Percentiles rank a stretch among this genome's conserved stretches.
phyloP scores from a whole-genome alignment of 306 rosid species.

The Pterocarpus santalinus region DNA sequence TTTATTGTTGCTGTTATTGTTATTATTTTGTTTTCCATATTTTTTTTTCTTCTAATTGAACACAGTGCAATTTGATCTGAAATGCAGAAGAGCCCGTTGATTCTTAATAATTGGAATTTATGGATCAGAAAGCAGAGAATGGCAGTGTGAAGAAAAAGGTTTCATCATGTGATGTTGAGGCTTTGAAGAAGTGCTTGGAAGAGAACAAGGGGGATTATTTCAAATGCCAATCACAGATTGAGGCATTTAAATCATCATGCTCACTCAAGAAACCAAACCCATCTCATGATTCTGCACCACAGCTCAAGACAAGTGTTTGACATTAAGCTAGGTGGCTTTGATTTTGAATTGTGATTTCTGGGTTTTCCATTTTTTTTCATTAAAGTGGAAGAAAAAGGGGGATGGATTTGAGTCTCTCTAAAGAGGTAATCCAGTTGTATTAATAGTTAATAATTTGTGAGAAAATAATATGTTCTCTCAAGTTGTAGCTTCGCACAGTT shows the following conservation, averaged over 20 bases:
- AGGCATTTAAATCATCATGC: slow-evolving; percentile 82
- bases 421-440: slow-evolving; percentile 13
- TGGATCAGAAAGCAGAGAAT: slow-evolving; percentile 60
- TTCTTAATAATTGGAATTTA: slow-evolving; percentile 39
- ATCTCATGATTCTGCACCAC: slow-evolving; percentile 52
- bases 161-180: slow-evolving; percentile 82
- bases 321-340: slow-evolving; percentile 11
- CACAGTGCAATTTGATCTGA: slow-evolving; percentile 23
- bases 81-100: slow-evolving; percentile 38
- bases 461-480: slow-evolving; percentile 19
- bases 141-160: slow-evolving; percentile 54
- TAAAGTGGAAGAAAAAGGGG: not conserved
- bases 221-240: slow-evolving; percentile 85
- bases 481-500: slow-evolving; percentile 22
- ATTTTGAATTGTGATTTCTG: slow-evolving; percentile 12
- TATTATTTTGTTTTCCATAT: not conserved
- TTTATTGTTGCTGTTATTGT: not conserved
- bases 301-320: slow-evolving; percentile 35
- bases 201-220: slow-evolving; percentile 83
- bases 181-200: slow-evolving; percentile 87
- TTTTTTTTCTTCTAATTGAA: not conserved
- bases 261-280: slow-evolving; percentile 65
- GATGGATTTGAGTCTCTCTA: not conserved
- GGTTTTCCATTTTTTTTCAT: slow-evolving; percentile 5
- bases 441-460: slow-evolving; percentile 13